Conservation (phyloP, 139 green algal species). For the Picochlorum sp. region DNA sequence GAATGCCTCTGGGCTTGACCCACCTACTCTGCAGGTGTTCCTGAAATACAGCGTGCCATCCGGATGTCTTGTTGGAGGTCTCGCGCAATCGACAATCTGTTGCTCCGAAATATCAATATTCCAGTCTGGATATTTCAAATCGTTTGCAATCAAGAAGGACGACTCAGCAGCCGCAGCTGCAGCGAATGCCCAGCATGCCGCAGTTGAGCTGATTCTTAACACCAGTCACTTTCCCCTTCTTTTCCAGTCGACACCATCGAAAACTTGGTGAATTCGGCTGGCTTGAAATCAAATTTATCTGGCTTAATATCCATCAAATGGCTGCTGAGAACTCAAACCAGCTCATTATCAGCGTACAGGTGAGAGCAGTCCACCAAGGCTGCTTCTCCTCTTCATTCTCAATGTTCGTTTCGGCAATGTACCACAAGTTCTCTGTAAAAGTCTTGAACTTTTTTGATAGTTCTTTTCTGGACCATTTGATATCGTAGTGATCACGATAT, state of each 20-base stretch:
- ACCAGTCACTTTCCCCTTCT: background rate
- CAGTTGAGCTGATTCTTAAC: conserved; percentile 7
- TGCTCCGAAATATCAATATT: conserved; percentile 13
- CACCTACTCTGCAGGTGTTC: background rate
- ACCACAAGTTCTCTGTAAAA: conserved; percentile 2
- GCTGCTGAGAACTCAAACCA: background rate
- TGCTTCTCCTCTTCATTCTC: background rate
- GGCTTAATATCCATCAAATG: background rate
- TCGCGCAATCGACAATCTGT: conserved; percentile 14
- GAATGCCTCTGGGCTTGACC: background rate
- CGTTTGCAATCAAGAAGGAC: conserved; percentile 14
- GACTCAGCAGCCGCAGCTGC: conserved; percentile 16
- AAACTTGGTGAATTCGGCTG: background rate
- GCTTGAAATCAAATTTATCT: background rate
- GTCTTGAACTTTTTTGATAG: background rate
- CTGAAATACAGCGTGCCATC: background rate
- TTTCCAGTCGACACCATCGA: background rate
- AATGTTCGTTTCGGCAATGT: background rate
- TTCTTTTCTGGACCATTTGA: background rate
- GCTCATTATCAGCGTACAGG: background rate
- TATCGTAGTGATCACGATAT: conserved; percentile 1
- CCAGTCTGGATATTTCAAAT: background rate
- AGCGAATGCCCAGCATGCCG: conserved; percentile 25
- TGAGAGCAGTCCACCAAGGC: conserved; percentile 1
- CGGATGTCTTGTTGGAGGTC: background rate